phyloP scores from a whole-genome alignment of 1,139 yeast species.

The Candida freyschussii region DNA sequence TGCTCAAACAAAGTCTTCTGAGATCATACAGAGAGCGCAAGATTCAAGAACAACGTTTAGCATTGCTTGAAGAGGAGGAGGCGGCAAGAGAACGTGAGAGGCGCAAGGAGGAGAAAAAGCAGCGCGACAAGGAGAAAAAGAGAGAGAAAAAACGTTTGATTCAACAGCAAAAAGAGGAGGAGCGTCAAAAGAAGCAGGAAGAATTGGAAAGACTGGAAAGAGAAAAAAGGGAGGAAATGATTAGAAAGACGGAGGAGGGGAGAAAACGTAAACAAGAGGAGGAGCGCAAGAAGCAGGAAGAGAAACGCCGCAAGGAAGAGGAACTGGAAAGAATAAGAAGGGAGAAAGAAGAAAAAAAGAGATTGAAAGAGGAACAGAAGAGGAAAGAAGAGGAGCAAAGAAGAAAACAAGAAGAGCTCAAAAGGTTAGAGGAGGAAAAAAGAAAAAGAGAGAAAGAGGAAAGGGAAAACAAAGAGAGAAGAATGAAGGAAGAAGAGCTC shows the following conservation, averaged over 20 bases:
- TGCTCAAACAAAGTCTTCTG: slow-evolving; percentile 70
- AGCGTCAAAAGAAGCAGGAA: slow-evolving; percentile 52
- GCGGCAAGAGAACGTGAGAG: slow-evolving; percentile 67
- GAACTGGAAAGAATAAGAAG: slow-evolving; percentile 35
- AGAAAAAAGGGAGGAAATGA: slow-evolving; percentile 45
- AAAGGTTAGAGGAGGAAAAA: slow-evolving; percentile 21
- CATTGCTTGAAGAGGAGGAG: slow-evolving; percentile 51
- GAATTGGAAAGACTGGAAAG: slow-evolving; percentile 41
- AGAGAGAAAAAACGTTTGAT: slow-evolving; percentile 71
- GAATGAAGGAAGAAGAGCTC: slow-evolving; percentile 6
- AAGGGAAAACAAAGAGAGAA: slow-evolving; percentile 3
- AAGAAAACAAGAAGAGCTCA: slow-evolving; percentile 21
- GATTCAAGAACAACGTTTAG: slow-evolving; percentile 38
- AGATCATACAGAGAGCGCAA: slow-evolving; percentile 68
- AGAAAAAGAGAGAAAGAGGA: slow-evolving; percentile 5
- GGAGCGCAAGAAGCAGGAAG: slow-evolving; percentile 39
- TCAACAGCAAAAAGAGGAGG: slow-evolving; percentile 74
- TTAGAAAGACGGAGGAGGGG: slow-evolving; percentile 38
- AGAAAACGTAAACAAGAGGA: slow-evolving; percentile 43
- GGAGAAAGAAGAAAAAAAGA: slow-evolving; percentile 29
- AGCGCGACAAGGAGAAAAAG: slow-evolving; percentile 68
- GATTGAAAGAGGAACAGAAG: slow-evolving; percentile 27
- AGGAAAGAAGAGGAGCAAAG: slow-evolving; percentile 26
- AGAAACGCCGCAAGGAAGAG: slow-evolving; percentile 38
- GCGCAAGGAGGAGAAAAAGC: slow-evolving; percentile 68